phyloP scores from a whole-genome alignment of 73 alveolate species.

The Symbiodinium pilosum region DNA sequence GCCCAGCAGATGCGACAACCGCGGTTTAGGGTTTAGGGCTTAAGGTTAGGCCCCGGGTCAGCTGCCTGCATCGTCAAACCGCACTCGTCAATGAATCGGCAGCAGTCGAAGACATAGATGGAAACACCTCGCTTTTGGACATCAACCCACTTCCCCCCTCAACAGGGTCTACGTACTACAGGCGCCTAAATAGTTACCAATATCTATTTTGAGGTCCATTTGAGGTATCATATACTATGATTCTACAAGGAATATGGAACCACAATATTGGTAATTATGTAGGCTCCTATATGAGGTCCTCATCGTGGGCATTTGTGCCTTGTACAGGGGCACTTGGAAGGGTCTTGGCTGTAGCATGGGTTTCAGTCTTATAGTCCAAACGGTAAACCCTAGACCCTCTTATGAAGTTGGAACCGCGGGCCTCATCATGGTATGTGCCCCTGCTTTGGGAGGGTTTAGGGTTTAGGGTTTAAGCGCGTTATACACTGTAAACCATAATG shows the following conservation, averaged over 20 bases:
- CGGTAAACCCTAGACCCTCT: background rate
- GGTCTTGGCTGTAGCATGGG: background rate
- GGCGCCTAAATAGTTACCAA: background rate
- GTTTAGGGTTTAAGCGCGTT: no score
- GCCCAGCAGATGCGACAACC: no score
- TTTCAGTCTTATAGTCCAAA: background rate
- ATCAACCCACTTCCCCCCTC: no score
- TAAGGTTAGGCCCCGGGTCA: background rate
- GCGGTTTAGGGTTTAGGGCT: no score
- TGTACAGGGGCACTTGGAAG: background rate
- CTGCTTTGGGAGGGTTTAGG: no score
- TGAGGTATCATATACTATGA: background rate
- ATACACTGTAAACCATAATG: no score
- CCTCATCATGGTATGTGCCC: no score
- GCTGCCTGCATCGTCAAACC: slow-evolving; percentile 65
- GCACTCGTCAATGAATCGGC: slow-evolving; percentile 88
- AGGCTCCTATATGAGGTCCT: background rate
- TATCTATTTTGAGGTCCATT: background rate
- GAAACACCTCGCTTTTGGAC: slow-evolving; percentile 33
- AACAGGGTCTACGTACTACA: background rate
- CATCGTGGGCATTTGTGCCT: background rate
- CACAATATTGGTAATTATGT: background rate
- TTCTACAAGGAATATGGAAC: no score
- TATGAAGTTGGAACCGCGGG: background rate
- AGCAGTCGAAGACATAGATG: slow-evolving; percentile 87